phyloP scores from a whole-genome alignment of 176 grass and related monocot genomes.

The Aechmea fasciata region DNA sequence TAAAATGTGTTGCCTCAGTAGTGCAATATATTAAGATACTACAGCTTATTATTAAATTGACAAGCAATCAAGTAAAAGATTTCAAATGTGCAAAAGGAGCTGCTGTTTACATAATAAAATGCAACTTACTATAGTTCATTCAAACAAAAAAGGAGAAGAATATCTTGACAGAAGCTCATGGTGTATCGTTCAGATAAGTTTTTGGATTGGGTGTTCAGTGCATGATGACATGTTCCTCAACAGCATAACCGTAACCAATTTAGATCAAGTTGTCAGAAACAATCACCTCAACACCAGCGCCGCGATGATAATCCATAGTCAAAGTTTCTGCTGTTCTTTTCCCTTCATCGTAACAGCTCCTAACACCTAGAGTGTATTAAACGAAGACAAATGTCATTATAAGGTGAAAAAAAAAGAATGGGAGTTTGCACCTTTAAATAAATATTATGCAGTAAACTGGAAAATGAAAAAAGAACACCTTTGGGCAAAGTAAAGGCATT shows the following conservation, averaged over 20 bases:
- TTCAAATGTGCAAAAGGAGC: background rate
- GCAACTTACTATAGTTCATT: background rate
- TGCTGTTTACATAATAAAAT: background rate
- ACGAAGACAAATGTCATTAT: background rate
- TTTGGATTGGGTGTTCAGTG: too few species aligned
- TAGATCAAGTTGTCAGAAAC: background rate
- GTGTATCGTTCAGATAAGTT: too few species aligned
- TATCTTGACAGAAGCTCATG: too few species aligned
- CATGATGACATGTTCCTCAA: too few species aligned
- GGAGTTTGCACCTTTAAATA: too few species aligned
- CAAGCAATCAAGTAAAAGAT: background rate
- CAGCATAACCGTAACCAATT: background rate
- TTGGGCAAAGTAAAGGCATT: background rate
- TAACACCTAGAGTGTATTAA: slow-evolving; percentile 45
- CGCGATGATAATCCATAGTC: slow-evolving; percentile 94
- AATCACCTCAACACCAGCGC: slow-evolving; percentile 81
- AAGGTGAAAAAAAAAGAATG: background rate
- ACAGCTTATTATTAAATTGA: too few species aligned
- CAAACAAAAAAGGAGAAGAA: too few species aligned
- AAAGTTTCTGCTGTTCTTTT: slow-evolving; percentile 97
- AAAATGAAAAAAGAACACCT: background rate
- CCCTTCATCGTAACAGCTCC: slow-evolving; percentile 96
- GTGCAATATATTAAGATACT: too few species aligned
- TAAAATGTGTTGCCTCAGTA: too few species aligned
- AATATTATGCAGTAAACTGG: too few species aligned